Conservation (phyloP, 768 basidiomycete genomes). For the Dentipellis fragilis region DNA sequence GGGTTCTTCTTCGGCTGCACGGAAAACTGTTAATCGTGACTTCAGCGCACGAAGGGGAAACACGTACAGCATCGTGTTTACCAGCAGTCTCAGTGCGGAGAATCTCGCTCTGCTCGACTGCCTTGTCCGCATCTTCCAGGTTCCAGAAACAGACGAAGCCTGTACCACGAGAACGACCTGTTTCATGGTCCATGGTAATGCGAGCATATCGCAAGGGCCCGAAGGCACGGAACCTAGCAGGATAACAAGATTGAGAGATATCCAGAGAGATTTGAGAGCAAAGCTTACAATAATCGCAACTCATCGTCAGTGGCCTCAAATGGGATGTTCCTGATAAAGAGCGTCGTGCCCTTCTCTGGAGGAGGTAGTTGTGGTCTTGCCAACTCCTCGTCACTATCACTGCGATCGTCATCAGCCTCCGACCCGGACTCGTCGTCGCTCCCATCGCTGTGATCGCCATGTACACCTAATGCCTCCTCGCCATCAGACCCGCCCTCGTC, state of each 20-base stretch:
- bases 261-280: neutral
- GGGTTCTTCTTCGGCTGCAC: constrained; percentile 66
- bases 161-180: constrained; percentile 84
- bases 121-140: constrained; percentile 77
- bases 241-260: neutral
- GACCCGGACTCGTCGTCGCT: constrained; percentile 30
- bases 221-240: constrained; percentile 74
- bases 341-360: constrained; percentile 80
- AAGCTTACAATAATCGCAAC: constrained; percentile 64
- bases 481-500: constrained; percentile 15
- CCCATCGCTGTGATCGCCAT: constrained; percentile 37
- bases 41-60: neutral
- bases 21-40: neutral
- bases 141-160: constrained; percentile 99
- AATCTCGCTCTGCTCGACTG: constrained; percentile 69
- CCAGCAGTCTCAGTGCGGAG: constrained; percentile 57
- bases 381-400: constrained; percentile 30
- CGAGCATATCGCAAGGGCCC: constrained; percentile 90
- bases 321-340: constrained; percentile 91
- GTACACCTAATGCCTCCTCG: constrained; percentile 29
- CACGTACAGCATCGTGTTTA: constrained; percentile 16
- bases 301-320: constrained; percentile 93
- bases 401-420: constrained; percentile 17
- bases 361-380: constrained; percentile 64
- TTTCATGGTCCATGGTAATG: constrained; percentile 75